Evolutionary conservation across 495 filamentous ascomycete genomes (phyloP), one percentile per base, ranked within the genome.

Genomic region (Aspergillus asperescens): DNA sequence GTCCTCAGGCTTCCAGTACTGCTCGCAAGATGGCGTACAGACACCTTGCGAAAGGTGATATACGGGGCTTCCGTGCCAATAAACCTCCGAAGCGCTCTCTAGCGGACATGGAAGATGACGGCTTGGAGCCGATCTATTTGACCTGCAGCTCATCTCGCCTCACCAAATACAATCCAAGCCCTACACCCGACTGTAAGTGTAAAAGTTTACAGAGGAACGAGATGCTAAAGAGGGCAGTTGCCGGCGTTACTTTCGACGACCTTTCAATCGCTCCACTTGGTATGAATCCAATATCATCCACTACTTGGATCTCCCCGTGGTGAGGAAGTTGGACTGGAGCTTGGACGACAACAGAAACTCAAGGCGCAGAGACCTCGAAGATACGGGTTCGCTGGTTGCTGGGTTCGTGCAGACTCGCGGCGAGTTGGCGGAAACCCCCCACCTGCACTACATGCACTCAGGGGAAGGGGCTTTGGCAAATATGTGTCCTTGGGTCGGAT

Each of bases 351-450:
- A 19, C 10, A 23, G 49, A 2, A 12, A 47, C 9, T 41, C 37
- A n/a, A 28, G 37, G 2, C 38, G 53, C 3, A 24, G 55, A 29
- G 42, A 47, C 7, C 22, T 57, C 13, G 37, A 20, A n/a, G 15
- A 47, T 16, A 24, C 12, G 0, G 1, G 16, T 3, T 47, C 42
- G 1, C 25, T 39, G 10, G 7, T 41, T 10, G 54, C 54, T 7
- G 54, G 32, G 4, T 52, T 52, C n/a, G 54, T 24, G 4, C 54
- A 57, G 7, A 57, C 54, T 0, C 48, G 54, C 5, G 54, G 54
- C 25, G 15, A 39, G 8, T 13, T 40, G 20, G 48, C 37, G 5
- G 12, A 35, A 13, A 9, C 12, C 5, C 54, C 54, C 7, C 5
- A 47, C 54, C 7, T 56, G 54, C 29, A 19, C 23, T 12, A 15